Conservation (phyloP, 495 filamentous ascomycete genomes). For the Chaetomium fimeti region DNA sequence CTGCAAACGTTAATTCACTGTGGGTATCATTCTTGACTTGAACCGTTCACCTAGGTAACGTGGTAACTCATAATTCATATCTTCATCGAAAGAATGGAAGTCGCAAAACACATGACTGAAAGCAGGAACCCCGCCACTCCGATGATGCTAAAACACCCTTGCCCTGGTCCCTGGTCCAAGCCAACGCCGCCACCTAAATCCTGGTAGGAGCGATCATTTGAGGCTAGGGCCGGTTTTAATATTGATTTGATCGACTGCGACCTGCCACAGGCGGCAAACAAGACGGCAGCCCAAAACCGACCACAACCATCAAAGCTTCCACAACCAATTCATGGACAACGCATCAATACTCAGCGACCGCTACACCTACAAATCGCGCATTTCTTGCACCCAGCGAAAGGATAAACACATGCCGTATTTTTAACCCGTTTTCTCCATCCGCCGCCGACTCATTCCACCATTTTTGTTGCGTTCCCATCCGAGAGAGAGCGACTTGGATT, state of each 20-base stretch:
- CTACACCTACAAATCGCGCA: conserved; percentile 14
- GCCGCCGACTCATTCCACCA: neutral
- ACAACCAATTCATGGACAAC: neutral
- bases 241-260: neutral
- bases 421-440: neutral
- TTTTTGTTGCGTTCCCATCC: neutral
- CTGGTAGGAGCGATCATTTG: neutral
- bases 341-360: conserved; percentile 3
- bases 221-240: conserved; percentile 10
- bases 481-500: neutral
- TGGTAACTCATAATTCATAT: too few species aligned
- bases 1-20: neutral
- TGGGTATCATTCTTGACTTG: too few species aligned
- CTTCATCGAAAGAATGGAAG: neutral
- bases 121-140: conserved; percentile 7
- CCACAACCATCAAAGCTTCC: conserved; percentile 10
- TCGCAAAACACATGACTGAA: neutral
- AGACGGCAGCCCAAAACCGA: conserved; percentile 13
- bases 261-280: conserved; percentile 16
- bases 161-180: conserved; percentile 5
- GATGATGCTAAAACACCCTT: conserved; percentile 4
- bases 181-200: neutral
- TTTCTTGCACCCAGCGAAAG: neutral
- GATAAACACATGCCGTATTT: neutral
- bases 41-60: too few species aligned